A percentile compares a stretch with the other conserved stretches of the same genome.
phyloP scores from a whole-genome alignment of 306 rosid genomes.

The Acacia acuminata region DNA sequence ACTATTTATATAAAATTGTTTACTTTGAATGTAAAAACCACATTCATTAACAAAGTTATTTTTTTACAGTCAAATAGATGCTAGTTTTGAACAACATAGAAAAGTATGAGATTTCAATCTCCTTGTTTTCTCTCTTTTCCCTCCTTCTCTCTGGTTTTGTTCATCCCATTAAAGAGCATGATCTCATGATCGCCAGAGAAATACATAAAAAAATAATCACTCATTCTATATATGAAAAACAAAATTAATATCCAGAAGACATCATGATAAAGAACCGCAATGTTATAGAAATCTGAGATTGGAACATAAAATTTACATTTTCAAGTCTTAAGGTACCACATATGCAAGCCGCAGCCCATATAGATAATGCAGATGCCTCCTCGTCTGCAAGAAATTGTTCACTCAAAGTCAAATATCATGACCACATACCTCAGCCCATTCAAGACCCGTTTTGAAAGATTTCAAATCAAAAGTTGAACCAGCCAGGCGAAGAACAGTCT shows the following conservation, averaged over 20 bases:
- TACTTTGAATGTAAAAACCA: too few relatives aligned
- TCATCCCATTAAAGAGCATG: not conserved
- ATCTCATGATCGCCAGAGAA: not conserved
- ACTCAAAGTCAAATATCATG: too few relatives aligned
- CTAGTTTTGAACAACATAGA: too few relatives aligned
- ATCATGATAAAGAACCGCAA: constrained; percentile 22
- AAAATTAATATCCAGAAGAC: not conserved
- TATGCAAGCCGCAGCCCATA: constrained; percentile 88
- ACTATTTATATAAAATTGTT: too few relatives aligned
- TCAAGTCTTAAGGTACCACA: constrained; percentile 98
- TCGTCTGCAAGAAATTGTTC: constrained; percentile 82
- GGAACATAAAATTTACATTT: constrained; percentile 58
- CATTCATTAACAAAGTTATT: too few relatives aligned
- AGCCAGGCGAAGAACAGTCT: too few relatives aligned
- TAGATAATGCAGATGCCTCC: constrained; percentile 91
- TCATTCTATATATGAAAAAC: not conserved
- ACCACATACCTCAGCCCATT: too few relatives aligned
- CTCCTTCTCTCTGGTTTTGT: not conserved
- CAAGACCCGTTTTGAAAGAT: too few relatives aligned
- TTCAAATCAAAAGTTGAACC: too few relatives aligned
- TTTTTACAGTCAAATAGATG: too few relatives aligned
- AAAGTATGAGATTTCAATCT: not conserved
- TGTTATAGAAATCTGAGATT: constrained; percentile 6
- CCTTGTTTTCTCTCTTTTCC: not conserved
- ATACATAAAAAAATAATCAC: constrained; percentile 6